Evolutionary conservation across 2,329 filamentous ascomycete genomes (phyloP).

Genomic region (Capronia epimyces): DNA sequence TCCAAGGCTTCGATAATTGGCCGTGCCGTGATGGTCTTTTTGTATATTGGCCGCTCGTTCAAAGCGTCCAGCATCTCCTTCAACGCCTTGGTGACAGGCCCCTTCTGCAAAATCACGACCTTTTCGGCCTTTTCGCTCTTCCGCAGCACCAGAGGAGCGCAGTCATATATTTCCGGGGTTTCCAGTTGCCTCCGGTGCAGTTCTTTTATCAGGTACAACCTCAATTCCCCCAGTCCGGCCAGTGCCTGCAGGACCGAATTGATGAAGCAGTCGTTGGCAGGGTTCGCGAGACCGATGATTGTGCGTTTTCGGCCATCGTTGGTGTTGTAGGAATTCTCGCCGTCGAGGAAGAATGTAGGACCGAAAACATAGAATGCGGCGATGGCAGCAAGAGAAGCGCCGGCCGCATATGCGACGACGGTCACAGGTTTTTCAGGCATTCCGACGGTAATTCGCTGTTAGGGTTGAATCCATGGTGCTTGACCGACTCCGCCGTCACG

Average conservation of each 20-base stretch:
- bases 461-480: constrained; percentile 17
- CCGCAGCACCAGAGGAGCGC: constrained; percentile 43
- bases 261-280: constrained; percentile 94
- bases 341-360: constrained; percentile 93
- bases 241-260: constrained; percentile 93
- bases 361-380: constrained; percentile 96
- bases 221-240: constrained; percentile 80
- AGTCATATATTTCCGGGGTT: constrained; percentile 66
- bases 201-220: constrained; percentile 87
- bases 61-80: constrained; percentile 89
- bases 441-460: constrained; percentile 4
- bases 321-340: constrained; percentile 57
- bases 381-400: constrained; percentile 88
- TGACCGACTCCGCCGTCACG: constrained; percentile 5
- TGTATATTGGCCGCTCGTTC: constrained; percentile 88
- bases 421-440: constrained; percentile 82
- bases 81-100: constrained; percentile 75
- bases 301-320: constrained; percentile 66
- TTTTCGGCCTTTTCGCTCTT: constrained; percentile 43
- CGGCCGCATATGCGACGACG: constrained; percentile 87
- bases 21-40: constrained; percentile 86
- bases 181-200: constrained; percentile 78
- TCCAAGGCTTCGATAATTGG: constrained; percentile 80
- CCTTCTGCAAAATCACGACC: constrained; percentile 63
- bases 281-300: constrained; percentile 81